Conservation (phyloP, 192 early-diverging fungal species). For the Obelidium mucronatum region DNA sequence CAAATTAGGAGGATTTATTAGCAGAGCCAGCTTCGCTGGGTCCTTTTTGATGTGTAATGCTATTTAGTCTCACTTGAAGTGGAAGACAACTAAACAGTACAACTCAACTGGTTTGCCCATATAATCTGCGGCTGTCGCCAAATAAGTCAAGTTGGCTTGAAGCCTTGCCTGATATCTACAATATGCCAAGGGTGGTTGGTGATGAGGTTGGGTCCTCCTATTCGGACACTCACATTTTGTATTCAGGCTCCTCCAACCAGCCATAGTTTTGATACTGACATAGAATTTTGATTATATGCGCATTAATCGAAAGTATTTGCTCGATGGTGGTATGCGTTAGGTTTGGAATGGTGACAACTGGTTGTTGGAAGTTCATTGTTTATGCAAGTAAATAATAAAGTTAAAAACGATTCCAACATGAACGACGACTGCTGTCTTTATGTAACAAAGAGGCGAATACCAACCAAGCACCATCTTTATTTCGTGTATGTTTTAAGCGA, state of each 20-base stretch:
- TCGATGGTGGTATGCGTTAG: constrained; percentile 34
- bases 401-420: too few species aligned
- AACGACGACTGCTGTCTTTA: too few species aligned
- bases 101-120: constrained; percentile 40
- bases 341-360: constrained; percentile 26
- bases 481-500: too few species aligned
- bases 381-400: too few species aligned
- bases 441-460: too few species aligned
- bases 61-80: background rate
- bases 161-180: constrained; percentile 66
- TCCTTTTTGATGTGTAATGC: constrained; percentile 10
- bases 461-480: too few species aligned
- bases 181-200: background rate
- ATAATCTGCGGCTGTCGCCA: constrained; percentile 67
- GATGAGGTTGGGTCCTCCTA: background rate
- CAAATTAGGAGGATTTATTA: constrained; percentile 9
- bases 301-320: constrained; percentile 69
- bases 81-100: background rate
- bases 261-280: constrained; percentile 70
- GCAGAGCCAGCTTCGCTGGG: constrained; percentile 4
- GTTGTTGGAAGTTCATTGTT: background rate
- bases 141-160: constrained; percentile 68
- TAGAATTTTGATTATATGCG: constrained; percentile 64
- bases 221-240: constrained; percentile 14
- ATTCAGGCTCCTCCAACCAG: constrained; percentile 59